Conservation (phyloP, 2,329 filamentous ascomycete species). For the Daldinia sp. region DNA sequence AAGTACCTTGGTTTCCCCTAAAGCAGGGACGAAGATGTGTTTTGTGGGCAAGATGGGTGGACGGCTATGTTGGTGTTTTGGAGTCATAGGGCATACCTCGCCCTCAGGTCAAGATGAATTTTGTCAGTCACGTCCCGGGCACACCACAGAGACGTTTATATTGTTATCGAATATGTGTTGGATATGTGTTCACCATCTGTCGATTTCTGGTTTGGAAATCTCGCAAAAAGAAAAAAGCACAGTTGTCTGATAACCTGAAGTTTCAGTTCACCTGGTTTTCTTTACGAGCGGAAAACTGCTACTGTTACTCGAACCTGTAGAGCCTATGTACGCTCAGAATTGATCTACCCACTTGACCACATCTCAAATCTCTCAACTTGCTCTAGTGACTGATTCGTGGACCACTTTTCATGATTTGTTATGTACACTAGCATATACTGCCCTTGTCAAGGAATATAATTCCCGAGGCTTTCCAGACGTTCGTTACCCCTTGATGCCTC, state of each 20-base stretch:
- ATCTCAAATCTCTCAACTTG: neutral
- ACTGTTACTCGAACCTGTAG: constrained; percentile 34
- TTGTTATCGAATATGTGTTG: constrained; percentile 31
- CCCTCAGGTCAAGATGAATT: constrained; percentile 38
- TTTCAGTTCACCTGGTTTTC: constrained; percentile 24
- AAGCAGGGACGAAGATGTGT: constrained; percentile 40
- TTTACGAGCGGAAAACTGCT: constrained; percentile 27
- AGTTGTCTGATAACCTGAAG: constrained; percentile 23
- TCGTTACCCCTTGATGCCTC: constrained; percentile 12
- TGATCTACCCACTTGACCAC: constrained; percentile 32
- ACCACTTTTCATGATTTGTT: neutral
- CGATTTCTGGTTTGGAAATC: constrained; percentile 33
- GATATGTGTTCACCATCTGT: constrained; percentile 26
- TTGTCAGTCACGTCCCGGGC: constrained; percentile 32
- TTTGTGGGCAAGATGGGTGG: constrained; percentile 40
- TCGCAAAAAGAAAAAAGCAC: constrained; percentile 29
- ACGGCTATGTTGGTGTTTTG: constrained; percentile 45
- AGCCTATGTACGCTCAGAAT: constrained; percentile 36
- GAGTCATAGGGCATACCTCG: constrained; percentile 40
- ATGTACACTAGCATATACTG: neutral
- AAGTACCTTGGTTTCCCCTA: constrained; percentile 43
- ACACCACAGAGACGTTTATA: constrained; percentile 38
- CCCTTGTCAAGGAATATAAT: constrained; percentile 1
- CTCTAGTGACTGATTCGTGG: neutral
- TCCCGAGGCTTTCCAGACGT: constrained; percentile 4